Base-by-base conservation (phyloP, 257 asterid genomes). In the Salvia splendens region DNA sequence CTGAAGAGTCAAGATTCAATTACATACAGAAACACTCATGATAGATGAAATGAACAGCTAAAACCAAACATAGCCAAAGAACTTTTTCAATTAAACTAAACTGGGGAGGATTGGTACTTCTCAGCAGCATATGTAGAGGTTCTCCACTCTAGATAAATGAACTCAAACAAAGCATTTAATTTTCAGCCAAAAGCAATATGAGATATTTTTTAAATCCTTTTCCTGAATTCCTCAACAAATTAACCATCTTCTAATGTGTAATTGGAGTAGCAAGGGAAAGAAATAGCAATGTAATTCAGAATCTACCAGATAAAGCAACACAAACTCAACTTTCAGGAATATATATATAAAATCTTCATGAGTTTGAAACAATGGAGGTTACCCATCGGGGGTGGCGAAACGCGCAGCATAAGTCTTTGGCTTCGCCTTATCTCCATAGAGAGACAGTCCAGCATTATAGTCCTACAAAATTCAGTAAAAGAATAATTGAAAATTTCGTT, bases 341-440 rank as follows among this genome's bases (percentile, higher is more conserved):
- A 35, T 35, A 33, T 3, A 49, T 32, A n/a, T n/a, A n/a, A n/a
- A 28, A 61, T 41, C 14, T 42, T 20, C 30, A 52, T 10, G 11
- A 40, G 8, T 8, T 38, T 40, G 11, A 40, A 40, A 57, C 24
- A 16, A 49, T 11, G 58, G 38, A 47, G 74, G 15, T 65, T 86
- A 93, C 99, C 99, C 95, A 78, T 93, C 99, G 4, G 87, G 69
- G 63, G 97, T 77, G 17, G 96, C 88, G 76, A 90, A 93, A 53
- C 92, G 97, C 16, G 97, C 99, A 33, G 97, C 99, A 75, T 77
- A 91, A 43, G 88, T 70, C 86, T 80, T 93, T 49, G 99, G 91
- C 78, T 93, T 90, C 41, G 84, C 97, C 83, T 87, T 90, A 73
- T 93, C 99, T 66, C 97, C 99, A 67, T 90, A 93, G 10, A 93